Evolutionary conservation across 1,139 yeast genomes (phyloP), one percentile per base, ranked within the genome.

Genomic region (Taiozyma onychis): DNA sequence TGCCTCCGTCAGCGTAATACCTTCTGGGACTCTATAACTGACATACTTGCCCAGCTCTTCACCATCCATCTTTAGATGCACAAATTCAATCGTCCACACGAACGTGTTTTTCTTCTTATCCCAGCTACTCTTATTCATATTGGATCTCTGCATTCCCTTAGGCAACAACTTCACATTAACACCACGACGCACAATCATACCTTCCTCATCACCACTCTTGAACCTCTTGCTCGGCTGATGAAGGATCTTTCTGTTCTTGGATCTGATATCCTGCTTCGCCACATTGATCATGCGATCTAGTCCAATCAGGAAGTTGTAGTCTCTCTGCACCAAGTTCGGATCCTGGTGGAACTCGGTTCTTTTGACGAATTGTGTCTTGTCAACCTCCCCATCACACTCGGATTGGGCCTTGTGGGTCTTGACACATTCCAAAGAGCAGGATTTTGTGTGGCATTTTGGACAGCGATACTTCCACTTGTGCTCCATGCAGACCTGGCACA

Each of bases 21-120:
- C 48, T 46, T 61, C 64, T 6, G 59, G 46, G 0, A 60, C 57
- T 45, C 58, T 53, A 9, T 50, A 53, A 14, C 56, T 48, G 1
- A 50, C 46, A 6, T 45, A 51, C 39, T 46, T 51, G 5, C 41
- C 44, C 5, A 52, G 2, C 11, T 53, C 57, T 6, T 41, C 34
- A 0, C 58, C 60, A 49, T 50, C 56, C 13, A 55, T 45, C 35
- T 71, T 68, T n/a, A 76, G 60, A 9, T 80, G 59, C 0, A 78
- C 65, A 87, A 90, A 85, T 63, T 90, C 96, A 0, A 89, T 66
- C 0, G 96, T 85, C 97, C 97, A 90, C 22, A 78, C 77, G 64
- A 78, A 85, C 28, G 78, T 67, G 44, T 81, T 78, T 56, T 74
- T 70, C 57, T 79, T 77, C 63, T 82, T 82, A 61, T 88, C 93